Conservation (phyloP, 805 yeast genomes). For the Yarrowia keelungensis region DNA sequence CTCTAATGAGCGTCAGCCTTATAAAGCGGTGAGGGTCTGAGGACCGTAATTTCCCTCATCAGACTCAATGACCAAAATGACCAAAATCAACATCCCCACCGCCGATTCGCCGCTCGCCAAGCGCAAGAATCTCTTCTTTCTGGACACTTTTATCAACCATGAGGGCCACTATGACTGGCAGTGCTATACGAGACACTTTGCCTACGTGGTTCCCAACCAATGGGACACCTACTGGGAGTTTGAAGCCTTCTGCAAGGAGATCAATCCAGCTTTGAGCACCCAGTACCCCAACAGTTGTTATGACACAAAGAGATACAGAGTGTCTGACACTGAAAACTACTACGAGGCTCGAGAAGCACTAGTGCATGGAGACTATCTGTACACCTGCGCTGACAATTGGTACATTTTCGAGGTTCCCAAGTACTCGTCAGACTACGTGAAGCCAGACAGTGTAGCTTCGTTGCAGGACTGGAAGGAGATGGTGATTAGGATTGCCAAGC, state of each 20-base stretch:
- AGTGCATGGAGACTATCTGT: slow-evolving; percentile 14
- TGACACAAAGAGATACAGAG: slow-evolving; percentile 17
- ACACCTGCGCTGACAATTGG: slow-evolving; percentile 29
- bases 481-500: slow-evolving; percentile 9
- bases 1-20: neutral
- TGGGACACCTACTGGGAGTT: slow-evolving; percentile 26
- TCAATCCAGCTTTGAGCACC: slow-evolving; percentile 18
- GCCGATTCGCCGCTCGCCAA: slow-evolving; percentile 21
- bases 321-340: slow-evolving; percentile 9
- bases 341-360: slow-evolving; percentile 23
- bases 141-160: slow-evolving; percentile 30
- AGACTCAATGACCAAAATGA: neutral
- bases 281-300: neutral
- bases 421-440: slow-evolving; percentile 15
- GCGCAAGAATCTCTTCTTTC: slow-evolving; percentile 21
- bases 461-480: slow-evolving; percentile 28
- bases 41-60: neutral
- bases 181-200: slow-evolving; percentile 13
- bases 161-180: slow-evolving; percentile 32
- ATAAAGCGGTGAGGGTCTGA: neutral
- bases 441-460: slow-evolving; percentile 23
- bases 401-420: slow-evolving; percentile 26
- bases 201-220: slow-evolving; percentile 22
- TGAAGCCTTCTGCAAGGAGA: slow-evolving; percentile 16
- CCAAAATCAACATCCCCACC: slow-evolving; percentile 1